Evolutionary conservation across 2,329 filamentous ascomycete species (phyloP).

Genomic region (Fonsecaea pedrosoi): DNA sequence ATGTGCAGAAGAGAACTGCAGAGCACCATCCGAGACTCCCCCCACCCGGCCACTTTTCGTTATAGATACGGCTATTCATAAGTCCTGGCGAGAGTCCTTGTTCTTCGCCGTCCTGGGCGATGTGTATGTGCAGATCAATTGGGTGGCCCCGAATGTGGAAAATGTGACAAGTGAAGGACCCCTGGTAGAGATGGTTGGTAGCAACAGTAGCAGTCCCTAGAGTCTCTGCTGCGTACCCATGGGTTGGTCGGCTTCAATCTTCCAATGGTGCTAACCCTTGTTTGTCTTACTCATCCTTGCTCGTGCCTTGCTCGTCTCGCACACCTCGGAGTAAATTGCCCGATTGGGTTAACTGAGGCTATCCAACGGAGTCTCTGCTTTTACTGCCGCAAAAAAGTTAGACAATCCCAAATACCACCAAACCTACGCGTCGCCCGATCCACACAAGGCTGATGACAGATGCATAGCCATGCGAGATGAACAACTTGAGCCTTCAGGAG

Average conservation of each 20-base stretch:
- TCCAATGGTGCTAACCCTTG: not conserved
- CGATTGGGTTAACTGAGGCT: not conserved
- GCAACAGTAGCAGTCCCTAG: not conserved
- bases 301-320: not conserved
- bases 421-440: not conserved
- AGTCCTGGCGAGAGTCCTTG: not conserved
- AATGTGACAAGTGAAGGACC: not conserved
- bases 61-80: not conserved
- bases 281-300: not conserved
- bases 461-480: constrained; percentile 13
- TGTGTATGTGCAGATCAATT: not conserved
- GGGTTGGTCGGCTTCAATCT: no score
- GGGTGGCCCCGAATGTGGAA: not conserved
- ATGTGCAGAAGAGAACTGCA: not conserved
- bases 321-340: constrained; percentile 20
- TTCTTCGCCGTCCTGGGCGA: not conserved
- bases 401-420: not conserved
- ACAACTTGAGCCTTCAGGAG: constrained; percentile 1
- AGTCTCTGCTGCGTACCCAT: no score
- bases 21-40: constrained; percentile 9
- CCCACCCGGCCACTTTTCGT: constrained; percentile 11
- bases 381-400: constrained; percentile 6
- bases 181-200: not conserved
- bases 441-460: constrained; percentile 5
- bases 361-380: not conserved